Evolutionary conservation across 2,329 filamentous ascomycete species (phyloP), one percentile per base, ranked within the genome.

Genomic region (Endocalyx cinctus): DNA sequence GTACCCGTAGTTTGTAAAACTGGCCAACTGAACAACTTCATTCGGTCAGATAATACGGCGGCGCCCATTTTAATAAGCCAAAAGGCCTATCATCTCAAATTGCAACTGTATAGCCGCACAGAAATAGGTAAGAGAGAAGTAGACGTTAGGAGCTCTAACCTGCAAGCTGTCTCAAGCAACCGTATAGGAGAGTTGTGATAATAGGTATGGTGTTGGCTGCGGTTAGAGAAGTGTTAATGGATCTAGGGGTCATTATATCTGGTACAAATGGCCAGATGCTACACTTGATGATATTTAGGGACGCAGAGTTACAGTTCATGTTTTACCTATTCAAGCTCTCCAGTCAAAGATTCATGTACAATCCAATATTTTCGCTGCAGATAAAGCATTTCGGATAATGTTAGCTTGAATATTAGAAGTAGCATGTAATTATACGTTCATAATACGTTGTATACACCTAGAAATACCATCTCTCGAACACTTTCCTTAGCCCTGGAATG

Each of bases 391-490:
- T 52, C 18, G 4, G n/a, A 23, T n/a, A 6, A n/a, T 25, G n/a
- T 27, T 3, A 17, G 20, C 20, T 23, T n/a, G n/a, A n/a, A 8
- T 23, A 8, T n/a, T 23, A n/a, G 20, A 23, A 23, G n/a, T 23
- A 8, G 20, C 8, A 8, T n/a, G 20, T n/a, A 23, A n/a, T n/a
- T 8, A 23, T n/a, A 8, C 26, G 50, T 44, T 48, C 51, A 25
- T 53, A 52, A 26, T 52, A 53, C 12, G 46, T 33, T 7, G 50
- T 53, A 27, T 53, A 53, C 4, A 53, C 48, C 50, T 47, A 57
- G 26, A 57, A 54, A 37, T 57, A 52, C 54, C 54, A 58, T 14
- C 53, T 52, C 16, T 31, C 41, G 29, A 57, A 45, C 3, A 57
- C 46, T 3, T 51, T 45, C 34, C 34, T 54, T 10, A 51, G 25